Conservation (phyloP, 2,329 filamentous ascomycete species). For the Ceratocystis variospora region DNA sequence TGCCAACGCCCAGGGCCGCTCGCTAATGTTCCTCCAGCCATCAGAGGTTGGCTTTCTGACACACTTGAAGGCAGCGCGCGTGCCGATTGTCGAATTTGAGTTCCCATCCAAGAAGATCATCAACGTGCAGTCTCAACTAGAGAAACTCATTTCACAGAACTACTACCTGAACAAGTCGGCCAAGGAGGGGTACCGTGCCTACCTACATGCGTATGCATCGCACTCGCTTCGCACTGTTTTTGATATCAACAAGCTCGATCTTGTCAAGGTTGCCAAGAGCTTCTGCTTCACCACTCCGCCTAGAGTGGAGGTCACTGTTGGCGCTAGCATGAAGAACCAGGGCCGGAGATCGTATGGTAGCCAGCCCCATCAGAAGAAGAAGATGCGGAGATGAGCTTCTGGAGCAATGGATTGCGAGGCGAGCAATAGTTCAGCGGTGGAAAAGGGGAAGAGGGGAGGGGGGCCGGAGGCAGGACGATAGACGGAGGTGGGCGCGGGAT, state of each 20-base stretch:
- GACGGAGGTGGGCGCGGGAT: background rate
- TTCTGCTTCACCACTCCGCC: conserved; percentile 71
- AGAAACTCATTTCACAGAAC: conserved; percentile 87
- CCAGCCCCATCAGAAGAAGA: conserved; percentile 50
- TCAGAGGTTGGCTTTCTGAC: conserved; percentile 83
- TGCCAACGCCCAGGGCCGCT: conserved; percentile 68
- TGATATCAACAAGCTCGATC: conserved; percentile 70
- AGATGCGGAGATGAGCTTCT: conserved; percentile 20
- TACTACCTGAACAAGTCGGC: conserved; percentile 89
- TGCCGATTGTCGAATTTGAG: conserved; percentile 92
- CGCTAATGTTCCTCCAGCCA: conserved; percentile 85
- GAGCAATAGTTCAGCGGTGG: background rate
- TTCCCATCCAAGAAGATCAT: conserved; percentile 85
- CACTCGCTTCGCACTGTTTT: conserved; percentile 48
- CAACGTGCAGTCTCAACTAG: conserved; percentile 79
- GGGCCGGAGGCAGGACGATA: background rate
- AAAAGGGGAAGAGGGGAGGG: background rate
- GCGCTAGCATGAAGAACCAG: conserved; percentile 64
- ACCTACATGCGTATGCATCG: conserved; percentile 87
- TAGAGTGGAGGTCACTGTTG: conserved; percentile 69
- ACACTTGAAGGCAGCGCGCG: conserved; percentile 78
- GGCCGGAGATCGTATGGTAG: conserved; percentile 60
- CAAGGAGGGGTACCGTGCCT: conserved; percentile 69
- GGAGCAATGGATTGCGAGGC: background rate
- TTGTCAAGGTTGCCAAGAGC: conserved; percentile 69